Evolutionary conservation across 2,329 filamentous ascomycete species (phyloP), one percentile per base, ranked within the genome.

Genomic region (Zopfia rhizophila): DNA sequence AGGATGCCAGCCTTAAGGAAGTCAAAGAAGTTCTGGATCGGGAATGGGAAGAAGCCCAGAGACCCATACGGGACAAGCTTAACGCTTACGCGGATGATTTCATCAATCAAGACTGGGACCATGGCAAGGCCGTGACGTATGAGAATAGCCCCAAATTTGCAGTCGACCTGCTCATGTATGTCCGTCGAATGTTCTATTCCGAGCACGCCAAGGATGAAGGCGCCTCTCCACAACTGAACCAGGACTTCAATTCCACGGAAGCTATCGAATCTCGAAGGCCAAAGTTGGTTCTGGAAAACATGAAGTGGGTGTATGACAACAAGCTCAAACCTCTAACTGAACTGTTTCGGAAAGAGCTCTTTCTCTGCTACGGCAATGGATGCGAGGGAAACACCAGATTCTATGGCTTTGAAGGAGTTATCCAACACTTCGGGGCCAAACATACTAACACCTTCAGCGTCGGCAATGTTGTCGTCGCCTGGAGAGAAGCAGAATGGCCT

Each of bases 361-460:
- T 94, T 68, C 79, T 89, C 45, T 94, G 90, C 73, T 85, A 84
- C 32, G 72, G 70, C 10, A 75, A 68, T 58, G 82, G 78, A 21
- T 91, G 88, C 66, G 82, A 86, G 35, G 77, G 77, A 37, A 83
- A 81, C 56, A 72, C 76, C 33, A 91, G 89, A 66, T 82, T 81
- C 44, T 93, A 89, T 59, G 86, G 85, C 0, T 89, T 94, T 53
- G 88, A 93, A 70, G 86, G 86, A 7, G 83, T 93, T 19, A 82
- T 93, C 32, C 90, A 94, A 65, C 90, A 95, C 68, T 93, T 86
- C 64, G 89, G 88, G 45, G 88, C 89, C 28, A 94, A 93, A 68
- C 90, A 94, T 65, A 91, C 89, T 30, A 83, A 70, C 45, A 72
- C 77, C 11, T 83, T 93, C 45, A 91, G 87, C 66, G 70, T 81